phyloP scores from a whole-genome alignment of 202 grass and related monocot genomes.

The Zizania palustris region DNA sequence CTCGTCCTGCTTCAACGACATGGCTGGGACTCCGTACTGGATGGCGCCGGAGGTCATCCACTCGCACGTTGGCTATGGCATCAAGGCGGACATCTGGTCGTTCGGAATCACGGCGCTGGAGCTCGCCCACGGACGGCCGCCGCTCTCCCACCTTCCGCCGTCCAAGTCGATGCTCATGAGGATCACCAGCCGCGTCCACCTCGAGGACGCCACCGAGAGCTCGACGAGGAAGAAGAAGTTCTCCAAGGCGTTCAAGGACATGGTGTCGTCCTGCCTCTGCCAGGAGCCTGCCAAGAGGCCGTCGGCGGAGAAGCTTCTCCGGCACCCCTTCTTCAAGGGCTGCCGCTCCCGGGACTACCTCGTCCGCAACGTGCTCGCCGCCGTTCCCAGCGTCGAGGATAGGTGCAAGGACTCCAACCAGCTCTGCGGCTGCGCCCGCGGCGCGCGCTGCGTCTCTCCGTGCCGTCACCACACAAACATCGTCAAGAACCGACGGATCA shows the following conservation, averaged over 20 bases:
- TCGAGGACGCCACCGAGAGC: slow-evolving; percentile 47
- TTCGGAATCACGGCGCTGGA: slow-evolving; percentile 92
- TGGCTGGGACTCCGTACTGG: slow-evolving; percentile 91
- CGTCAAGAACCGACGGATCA: slow-evolving; percentile 60
- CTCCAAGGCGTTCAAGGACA: slow-evolving; percentile 89
- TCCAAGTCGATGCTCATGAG: slow-evolving; percentile 82
- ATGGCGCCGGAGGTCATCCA: slow-evolving; percentile 97
- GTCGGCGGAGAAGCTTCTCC: slow-evolving; percentile 77
- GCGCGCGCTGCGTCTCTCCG: slow-evolving; percentile 40
- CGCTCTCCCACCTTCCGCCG: slow-evolving; percentile 80
- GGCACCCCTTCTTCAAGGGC: slow-evolving; percentile 78
- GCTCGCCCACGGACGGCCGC: slow-evolving; percentile 83
- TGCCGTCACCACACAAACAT: slow-evolving; percentile 8
- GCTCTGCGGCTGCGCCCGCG: slow-evolving; percentile 16
- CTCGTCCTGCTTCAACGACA: slow-evolving; percentile 70
- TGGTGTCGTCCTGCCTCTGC: slow-evolving; percentile 77
- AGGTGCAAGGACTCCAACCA: slow-evolving; percentile 32
- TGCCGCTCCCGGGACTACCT: slow-evolving; percentile 70
- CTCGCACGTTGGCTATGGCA: slow-evolving; percentile 85
- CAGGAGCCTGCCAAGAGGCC: slow-evolving; percentile 76
- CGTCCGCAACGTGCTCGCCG: slow-evolving; percentile 60
- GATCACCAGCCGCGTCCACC: slow-evolving; percentile 66
- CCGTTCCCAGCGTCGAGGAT: slow-evolving; percentile 68
- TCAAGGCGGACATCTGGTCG: slow-evolving; percentile 97
- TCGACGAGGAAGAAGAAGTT: slow-evolving; percentile 62